Conservation (phyloP, 306 rosid genomes). For the Cucurbita moschata region DNA sequence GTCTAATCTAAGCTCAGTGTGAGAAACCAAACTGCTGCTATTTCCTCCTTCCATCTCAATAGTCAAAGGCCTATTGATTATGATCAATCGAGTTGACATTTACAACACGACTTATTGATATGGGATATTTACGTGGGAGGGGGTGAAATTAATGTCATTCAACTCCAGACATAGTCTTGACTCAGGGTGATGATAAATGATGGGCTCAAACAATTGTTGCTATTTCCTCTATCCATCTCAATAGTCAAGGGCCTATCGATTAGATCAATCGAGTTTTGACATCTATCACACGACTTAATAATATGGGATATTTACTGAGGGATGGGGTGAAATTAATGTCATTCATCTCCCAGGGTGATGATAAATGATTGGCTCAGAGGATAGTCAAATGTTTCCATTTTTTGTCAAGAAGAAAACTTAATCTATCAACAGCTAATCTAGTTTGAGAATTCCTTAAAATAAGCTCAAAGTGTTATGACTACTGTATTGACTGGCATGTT, state of each 20-base stretch:
- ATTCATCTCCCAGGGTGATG: neutral
- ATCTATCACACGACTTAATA: neutral
- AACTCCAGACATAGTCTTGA: neutral
- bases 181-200: neutral
- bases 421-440: neutral
- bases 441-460: neutral
- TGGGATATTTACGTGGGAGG: neutral
- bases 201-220: neutral
- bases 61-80: neutral
- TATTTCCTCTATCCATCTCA: neutral
- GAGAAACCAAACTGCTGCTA: neutral
- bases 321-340: neutral
- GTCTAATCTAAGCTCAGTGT: neutral
- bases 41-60: neutral
- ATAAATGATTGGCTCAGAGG: neutral
- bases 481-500: neutral
- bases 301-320: neutral
- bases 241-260: neutral
- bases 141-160: neutral
- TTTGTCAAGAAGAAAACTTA: neutral
- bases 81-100: neutral
- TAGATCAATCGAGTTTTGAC: neutral
- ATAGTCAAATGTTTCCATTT: neutral
- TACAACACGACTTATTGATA: neutral
- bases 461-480: neutral